Conservation (phyloP, 768 basidiomycete genomes). For the Amanita polypyramis region DNA sequence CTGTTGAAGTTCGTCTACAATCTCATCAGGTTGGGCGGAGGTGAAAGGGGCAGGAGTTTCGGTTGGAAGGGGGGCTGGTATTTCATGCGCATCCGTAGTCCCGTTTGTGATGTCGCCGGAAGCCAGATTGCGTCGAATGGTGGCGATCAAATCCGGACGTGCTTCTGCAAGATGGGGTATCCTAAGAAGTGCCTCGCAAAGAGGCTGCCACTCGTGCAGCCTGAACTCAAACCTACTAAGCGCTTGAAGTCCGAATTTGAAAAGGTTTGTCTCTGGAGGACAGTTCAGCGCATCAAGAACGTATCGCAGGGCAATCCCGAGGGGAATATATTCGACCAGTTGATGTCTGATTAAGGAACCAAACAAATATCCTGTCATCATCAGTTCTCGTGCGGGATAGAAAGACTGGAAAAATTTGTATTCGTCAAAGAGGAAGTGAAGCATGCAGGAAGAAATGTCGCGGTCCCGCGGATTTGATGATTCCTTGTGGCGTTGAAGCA, state of each 20-base stretch:
- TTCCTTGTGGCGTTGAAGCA: slow-evolving; percentile 78
- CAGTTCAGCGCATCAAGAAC: slow-evolving; percentile 90
- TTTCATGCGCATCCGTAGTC: slow-evolving; percentile 25
- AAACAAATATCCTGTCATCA: slow-evolving; percentile 93
- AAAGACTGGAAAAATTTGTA: slow-evolving; percentile 99
- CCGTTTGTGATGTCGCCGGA: slow-evolving; percentile 36
- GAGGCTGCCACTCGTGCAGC: slow-evolving; percentile 83
- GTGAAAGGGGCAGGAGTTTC: slow-evolving; percentile 57
- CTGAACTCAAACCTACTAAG: slow-evolving; percentile 80
- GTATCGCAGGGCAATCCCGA: slow-evolving; percentile 94
- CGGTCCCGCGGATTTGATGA: slow-evolving; percentile 80
- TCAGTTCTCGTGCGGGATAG: slow-evolving; percentile 87
- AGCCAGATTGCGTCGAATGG: slow-evolving; percentile 62
- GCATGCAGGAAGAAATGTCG: slow-evolving; percentile 98
- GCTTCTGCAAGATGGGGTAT: slow-evolving; percentile 83
- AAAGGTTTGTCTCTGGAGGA: slow-evolving; percentile 84
- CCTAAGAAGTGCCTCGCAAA: slow-evolving; percentile 81
- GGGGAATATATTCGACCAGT: slow-evolving; percentile 87
- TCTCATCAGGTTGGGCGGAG: slow-evolving; percentile 62
- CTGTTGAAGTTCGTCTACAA: slow-evolving; percentile 48
- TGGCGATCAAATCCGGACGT: slow-evolving; percentile 69
- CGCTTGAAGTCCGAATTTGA: slow-evolving; percentile 92
- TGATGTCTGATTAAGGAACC: slow-evolving; percentile 92
- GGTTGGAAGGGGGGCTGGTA: slow-evolving; percentile 15
- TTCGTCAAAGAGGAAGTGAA: slow-evolving; percentile 99